Conservation (phyloP, 164 flowering plant species). For the Vitis vinifera region ASM3070453v1 NC_081809.1:26427001-26427500, state of each 20-base stretch:
- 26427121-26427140: background rate
- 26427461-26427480: no score
- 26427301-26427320: background rate
- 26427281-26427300: background rate
- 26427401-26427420: background rate
- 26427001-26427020: no score
- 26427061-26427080: no score
- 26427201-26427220: background rate
- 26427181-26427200: background rate
- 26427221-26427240: background rate
- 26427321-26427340: slow-evolving; percentile 1
- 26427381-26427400: background rate
- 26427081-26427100: no score
- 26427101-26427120: background rate
- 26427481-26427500: background rate
- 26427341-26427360: background rate
- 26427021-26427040: no score
- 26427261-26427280: background rate
- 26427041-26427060: no score
- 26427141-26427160: background rate
- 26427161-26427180: background rate
- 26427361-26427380: background rate
- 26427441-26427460: background rate
- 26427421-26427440: background rate
- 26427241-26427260: background rate